Evolutionary conservation across 768 basidiomycete species (phyloP).

Genomic region (Agaricus subrufescens): DNA sequence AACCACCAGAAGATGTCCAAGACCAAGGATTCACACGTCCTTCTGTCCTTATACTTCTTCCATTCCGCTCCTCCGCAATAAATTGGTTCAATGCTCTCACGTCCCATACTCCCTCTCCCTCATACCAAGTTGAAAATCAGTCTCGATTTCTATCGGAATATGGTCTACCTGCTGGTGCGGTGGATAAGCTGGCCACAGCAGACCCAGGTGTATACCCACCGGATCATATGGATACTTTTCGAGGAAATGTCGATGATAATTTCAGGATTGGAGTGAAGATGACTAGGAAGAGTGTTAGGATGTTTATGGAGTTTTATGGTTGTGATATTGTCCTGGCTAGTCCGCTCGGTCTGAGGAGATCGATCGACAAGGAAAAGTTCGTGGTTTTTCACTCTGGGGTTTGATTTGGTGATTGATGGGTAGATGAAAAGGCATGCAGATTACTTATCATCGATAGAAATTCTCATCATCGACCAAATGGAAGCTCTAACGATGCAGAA

Average conservation of each 20-base stretch:
- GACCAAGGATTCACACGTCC: constrained; percentile 99
- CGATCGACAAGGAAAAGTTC: constrained; percentile 92
- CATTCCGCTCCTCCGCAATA: constrained; percentile 86
- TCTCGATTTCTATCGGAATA: constrained; percentile 81
- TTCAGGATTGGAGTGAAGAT: constrained; percentile 92
- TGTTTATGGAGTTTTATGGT: constrained; percentile 87
- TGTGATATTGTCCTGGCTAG: constrained; percentile 92
- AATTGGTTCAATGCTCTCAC: constrained; percentile 81
- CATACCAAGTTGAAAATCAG: constrained; percentile 86
- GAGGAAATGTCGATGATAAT: constrained; percentile 95
- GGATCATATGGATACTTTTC: constrained; percentile 92
- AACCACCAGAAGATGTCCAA: constrained; percentile 71
- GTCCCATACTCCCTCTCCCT: constrained; percentile 63
- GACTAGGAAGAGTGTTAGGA: constrained; percentile 86
- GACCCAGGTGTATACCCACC: constrained; percentile 73
- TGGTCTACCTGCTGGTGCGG: constrained; percentile 68
- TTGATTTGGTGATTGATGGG: not conserved
- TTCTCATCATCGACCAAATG: constrained; percentile 87
- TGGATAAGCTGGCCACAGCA: constrained; percentile 76
- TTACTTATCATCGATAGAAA: constrained; percentile 90
- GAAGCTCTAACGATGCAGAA: constrained; percentile 97
- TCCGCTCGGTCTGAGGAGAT: constrained; percentile 85
- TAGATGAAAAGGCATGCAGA: constrained; percentile 63
- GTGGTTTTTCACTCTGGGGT: constrained; percentile 20
- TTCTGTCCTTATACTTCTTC: constrained; percentile 86